phyloP scores from a whole-genome alignment of 2,329 filamentous ascomycete species.

The Diaporthe humulicola region DNA sequence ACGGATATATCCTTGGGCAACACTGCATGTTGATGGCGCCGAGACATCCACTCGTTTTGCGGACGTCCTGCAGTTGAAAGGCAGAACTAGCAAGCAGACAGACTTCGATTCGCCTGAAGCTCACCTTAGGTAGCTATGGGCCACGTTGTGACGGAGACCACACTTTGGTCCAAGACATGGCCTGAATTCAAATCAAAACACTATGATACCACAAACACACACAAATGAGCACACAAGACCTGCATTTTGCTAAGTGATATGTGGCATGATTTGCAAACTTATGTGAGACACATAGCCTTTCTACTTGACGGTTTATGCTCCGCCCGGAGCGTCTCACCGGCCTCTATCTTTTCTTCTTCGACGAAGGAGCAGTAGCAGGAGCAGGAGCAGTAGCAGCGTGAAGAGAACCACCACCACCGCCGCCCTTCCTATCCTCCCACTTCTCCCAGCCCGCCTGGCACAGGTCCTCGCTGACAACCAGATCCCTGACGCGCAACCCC shows the following conservation, averaged over 20 bases:
- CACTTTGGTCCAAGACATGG: neutral
- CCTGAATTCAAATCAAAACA: slow-evolving; percentile 18
- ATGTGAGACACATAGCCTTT: neutral
- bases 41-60: slow-evolving; percentile 33
- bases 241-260: neutral
- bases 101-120: slow-evolving; percentile 10
- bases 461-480: slow-evolving; percentile 89
- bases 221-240: neutral
- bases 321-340: no score
- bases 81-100: slow-evolving; percentile 16
- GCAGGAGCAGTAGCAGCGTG: slow-evolving; percentile 42
- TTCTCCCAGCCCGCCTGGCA: slow-evolving; percentile 94
- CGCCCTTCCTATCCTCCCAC: slow-evolving; percentile 75
- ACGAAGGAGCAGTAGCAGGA: slow-evolving; percentile 43
- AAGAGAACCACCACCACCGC: slow-evolving; percentile 13
- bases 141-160: neutral
- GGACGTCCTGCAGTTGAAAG: neutral
- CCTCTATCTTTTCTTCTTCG: slow-evolving; percentile 52
- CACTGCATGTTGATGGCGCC: slow-evolving; percentile 29
- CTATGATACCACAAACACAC: neutral
- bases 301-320: neutral
- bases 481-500: slow-evolving; percentile 81
- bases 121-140: slow-evolving; percentile 25
- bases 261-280: neutral
- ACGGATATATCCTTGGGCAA: slow-evolving; percentile 35